Evolutionary conservation across 495 filamentous ascomycete species (phyloP).

Genomic region (Penicillium maclennaniae): DNA sequence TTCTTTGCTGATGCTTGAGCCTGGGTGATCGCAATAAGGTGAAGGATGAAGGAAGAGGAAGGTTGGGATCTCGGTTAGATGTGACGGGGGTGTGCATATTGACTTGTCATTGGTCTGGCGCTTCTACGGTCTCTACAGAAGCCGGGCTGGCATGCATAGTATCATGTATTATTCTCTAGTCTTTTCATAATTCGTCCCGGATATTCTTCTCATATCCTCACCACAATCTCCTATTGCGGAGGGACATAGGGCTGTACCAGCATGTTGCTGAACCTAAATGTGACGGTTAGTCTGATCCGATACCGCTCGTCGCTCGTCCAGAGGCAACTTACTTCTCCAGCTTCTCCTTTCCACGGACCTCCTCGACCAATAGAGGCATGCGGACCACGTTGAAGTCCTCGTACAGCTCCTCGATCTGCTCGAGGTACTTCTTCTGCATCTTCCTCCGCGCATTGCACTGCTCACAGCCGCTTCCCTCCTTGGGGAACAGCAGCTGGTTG

Average conservation of each 20-base stretch:
- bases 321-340: conserved; percentile 63
- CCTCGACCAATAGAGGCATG: conserved; percentile 92
- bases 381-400: conserved; percentile 99
- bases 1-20: background rate
- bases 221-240: conserved; percentile 50
- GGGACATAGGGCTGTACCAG: conserved; percentile 79
- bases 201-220: conserved; percentile 19
- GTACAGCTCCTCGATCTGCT: conserved; percentile 98
- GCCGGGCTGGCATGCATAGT: conserved; percentile 11
- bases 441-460: conserved; percentile 92
- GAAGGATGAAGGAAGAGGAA: background rate
- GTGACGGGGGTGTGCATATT: conserved; percentile 10
- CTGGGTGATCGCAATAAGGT: background rate
- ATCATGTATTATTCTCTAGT: conserved; percentile 44
- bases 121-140: background rate
- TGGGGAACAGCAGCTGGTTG: conserved; percentile 95
- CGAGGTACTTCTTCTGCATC: conserved; percentile 99
- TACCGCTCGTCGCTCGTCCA: background rate
- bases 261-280: conserved; percentile 82
- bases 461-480: conserved; percentile 78
- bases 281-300: conserved; percentile 14
- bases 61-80: background rate
- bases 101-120: background rate
- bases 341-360: conserved; percentile 91
- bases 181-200: conserved; percentile 46